Evolutionary conservation across 148 eudicot species (phyloP).

Genomic region (Rhododendron molle): DNA sequence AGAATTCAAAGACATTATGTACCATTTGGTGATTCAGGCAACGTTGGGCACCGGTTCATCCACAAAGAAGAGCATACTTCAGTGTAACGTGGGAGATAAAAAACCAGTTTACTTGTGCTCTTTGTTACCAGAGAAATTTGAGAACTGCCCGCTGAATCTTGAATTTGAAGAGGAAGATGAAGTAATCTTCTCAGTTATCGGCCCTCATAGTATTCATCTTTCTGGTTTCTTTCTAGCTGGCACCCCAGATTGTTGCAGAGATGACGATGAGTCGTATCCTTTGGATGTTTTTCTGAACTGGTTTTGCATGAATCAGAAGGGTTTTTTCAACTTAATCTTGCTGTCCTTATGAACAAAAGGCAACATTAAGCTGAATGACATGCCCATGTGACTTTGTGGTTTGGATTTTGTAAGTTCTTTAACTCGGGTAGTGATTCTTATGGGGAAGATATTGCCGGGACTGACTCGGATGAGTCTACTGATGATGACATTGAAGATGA

Average conservation of each 20-base stretch:
- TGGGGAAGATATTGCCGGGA: conserved; percentile 53
- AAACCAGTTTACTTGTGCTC: conserved; percentile 66
- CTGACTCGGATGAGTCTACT: conserved; percentile 40
- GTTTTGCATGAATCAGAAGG: neutral
- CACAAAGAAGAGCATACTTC: conserved; percentile 57
- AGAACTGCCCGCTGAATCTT: conserved; percentile 60
- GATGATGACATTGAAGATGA: conserved; percentile 52
- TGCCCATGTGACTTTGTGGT: neutral
- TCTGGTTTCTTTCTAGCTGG: conserved; percentile 59
- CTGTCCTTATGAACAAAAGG: neutral
- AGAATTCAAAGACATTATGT: neutral
- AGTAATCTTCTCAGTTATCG: conserved; percentile 72
- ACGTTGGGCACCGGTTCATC: conserved; percentile 66
- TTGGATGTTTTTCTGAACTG: conserved; percentile 2
- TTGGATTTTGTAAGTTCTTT: conserved; percentile 34
- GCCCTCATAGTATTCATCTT: conserved; percentile 76
- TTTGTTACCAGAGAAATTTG: conserved; percentile 68
- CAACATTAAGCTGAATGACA: neutral
- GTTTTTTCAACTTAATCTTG: neutral
- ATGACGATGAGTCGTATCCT: conserved; percentile 76
- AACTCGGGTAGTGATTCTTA: conserved; percentile 56
- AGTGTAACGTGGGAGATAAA: conserved; percentile 69
- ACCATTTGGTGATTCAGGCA: conserved; percentile 44
- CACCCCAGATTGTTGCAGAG: conserved; percentile 18
- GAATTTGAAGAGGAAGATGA: conserved; percentile 83